Conservation (phyloP, 495 filamentous ascomycete genomes). For the Amorphotheca resinae region DNA sequence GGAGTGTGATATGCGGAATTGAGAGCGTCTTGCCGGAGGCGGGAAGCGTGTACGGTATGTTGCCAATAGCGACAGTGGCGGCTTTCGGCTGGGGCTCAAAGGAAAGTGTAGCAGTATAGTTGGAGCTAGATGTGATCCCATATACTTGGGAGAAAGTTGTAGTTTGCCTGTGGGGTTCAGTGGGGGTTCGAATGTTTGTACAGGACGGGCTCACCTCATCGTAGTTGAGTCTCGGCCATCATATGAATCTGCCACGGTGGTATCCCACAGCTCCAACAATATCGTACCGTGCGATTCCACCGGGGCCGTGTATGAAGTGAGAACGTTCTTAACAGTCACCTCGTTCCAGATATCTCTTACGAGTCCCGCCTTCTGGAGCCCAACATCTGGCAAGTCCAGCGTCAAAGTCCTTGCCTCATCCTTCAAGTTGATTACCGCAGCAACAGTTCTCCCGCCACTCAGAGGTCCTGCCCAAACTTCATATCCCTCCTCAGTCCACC, state of each 20-base stretch:
- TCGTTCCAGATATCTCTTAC: slow-evolving; percentile 30
- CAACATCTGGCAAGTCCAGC: slow-evolving; percentile 28
- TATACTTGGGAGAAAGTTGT: slow-evolving; percentile 27
- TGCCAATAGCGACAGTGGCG: slow-evolving; percentile 3
- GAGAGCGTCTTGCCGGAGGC: slow-evolving; percentile 11
- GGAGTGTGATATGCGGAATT: slow-evolving; percentile 17
- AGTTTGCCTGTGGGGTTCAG: slow-evolving; percentile 6
- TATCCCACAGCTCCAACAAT: slow-evolving; percentile 27
- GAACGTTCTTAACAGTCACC: slow-evolving; percentile 16
- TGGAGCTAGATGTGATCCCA: slow-evolving; percentile 26
- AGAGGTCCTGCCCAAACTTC: slow-evolving; percentile 35
- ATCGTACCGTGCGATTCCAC: slow-evolving; percentile 30
- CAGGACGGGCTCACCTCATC: slow-evolving; percentile 7
- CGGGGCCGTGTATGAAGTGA: slow-evolving; percentile 25
- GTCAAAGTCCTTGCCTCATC: slow-evolving; percentile 23
- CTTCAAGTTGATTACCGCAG: slow-evolving; percentile 29
- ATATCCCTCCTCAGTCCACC: slow-evolving; percentile 26
- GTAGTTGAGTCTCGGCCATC: no score
- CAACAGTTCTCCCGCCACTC: slow-evolving; percentile 26
- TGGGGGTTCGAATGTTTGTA: slow-evolving; percentile 17
- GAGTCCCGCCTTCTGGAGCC: slow-evolving; percentile 25
- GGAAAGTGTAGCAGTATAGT: slow-evolving; percentile 21
- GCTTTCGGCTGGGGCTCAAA: slow-evolving; percentile 14
- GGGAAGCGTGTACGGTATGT: slow-evolving; percentile 9
- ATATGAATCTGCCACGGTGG: slow-evolving; percentile 23